Evolutionary conservation across 2,329 filamentous ascomycete genomes (phyloP), one percentile per base, ranked within the genome.

Genomic region (Chaetomium sp.): DNA sequence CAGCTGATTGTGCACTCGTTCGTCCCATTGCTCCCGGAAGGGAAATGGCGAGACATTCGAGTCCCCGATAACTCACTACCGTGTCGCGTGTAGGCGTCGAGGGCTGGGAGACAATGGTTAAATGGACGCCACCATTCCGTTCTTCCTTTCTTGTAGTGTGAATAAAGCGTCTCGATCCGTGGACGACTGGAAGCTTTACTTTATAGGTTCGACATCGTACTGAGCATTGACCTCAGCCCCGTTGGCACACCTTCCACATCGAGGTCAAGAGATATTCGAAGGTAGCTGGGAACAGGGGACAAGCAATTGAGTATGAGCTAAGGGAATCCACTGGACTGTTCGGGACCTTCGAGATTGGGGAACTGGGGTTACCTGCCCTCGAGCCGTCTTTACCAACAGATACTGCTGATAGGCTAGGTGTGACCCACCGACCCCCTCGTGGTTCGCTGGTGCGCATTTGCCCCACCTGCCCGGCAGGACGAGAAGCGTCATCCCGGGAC

Each of bases 401-500:
- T 0, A n/a, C 42, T 42, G 29, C 53, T 64, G 65, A 66, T 64
- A 56, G 65, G 65, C 54, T 53, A 50, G 6, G 6, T n/a, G 25
- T n/a, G 47, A 54, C 27, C 25, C 56, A 33, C 45, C 4, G 33
- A 59, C 9, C 29, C 45, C 58, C 58, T 57, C 57, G 42, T 49
- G 54, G 57, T 42, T 16, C 27, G 27, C 21, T 38, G 33, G 29
- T 29, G 49, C 53, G 54, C 16, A 2, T 21, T 38, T 25, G 47
- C 38, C 60, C 53, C 61, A 54, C 61, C 61, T 23, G 10, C 12
- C n/a, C 33, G 47, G 53, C 50, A 58, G 35, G 8, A 55, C 60
- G 45, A 56, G 35, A 38, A 57, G 65, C 55, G 35, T 60, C 54
- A 65, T 56, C 66, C 66, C 35, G 45, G 61, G 33, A 56, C 29